Conservation (phyloP, 257 asterid species). For the Plantago elongata region DNA sequence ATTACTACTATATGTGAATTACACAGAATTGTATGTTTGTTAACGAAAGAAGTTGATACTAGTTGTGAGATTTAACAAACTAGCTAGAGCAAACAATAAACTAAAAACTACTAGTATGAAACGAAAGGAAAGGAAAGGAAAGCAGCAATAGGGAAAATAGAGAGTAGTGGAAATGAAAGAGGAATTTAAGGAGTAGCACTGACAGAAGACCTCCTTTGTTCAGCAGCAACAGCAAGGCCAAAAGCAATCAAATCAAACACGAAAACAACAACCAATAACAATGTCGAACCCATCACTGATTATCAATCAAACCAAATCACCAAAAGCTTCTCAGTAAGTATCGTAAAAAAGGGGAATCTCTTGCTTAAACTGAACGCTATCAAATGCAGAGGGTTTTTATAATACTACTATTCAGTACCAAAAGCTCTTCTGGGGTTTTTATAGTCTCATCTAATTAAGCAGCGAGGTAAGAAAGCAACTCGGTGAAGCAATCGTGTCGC, state of each 20-base stretch:
- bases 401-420: no score
- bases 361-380: no score
- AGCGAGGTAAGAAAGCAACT: no score
- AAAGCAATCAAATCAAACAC: constrained; percentile 56
- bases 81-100: no score
- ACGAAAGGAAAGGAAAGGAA: neutral
- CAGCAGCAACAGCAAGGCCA: constrained; percentile 62
- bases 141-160: neutral
- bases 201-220: constrained; percentile 47
- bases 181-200: constrained; percentile 15
- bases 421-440: no score
- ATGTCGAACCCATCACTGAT: constrained; percentile 37
- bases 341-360: no score
- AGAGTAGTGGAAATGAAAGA: neutral
- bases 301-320: neutral
- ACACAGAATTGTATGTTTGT: no score
- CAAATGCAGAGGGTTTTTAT: neutral
- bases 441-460: no score
- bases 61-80: neutral
- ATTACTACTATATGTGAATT: no score
- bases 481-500: no score
- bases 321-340: neutral
- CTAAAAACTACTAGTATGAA: no score
- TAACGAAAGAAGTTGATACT: no score
- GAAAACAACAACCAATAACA: constrained; percentile 40